A percentile compares a stretch with the other conserved stretches of the same genome.
Conservation (phyloP, 148 eudicot species). For the Fagopyrum esculentum region DNA sequence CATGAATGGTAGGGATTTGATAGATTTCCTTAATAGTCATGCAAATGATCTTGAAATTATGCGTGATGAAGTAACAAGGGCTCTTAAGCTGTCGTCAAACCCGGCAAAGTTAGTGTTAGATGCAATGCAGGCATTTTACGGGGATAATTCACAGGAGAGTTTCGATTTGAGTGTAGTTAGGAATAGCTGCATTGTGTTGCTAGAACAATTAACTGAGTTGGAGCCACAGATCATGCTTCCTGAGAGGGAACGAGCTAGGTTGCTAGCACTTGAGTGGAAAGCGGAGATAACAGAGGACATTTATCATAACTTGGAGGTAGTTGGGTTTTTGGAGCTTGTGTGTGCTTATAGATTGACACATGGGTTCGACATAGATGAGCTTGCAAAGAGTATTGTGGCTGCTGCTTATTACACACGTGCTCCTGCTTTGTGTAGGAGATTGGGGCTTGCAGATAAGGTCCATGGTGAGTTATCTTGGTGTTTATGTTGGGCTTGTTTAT, state of each 20-base stretch:
- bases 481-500: background rate
- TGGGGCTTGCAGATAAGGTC: constrained; percentile 26
- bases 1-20: constrained; percentile 47
- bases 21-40: constrained; percentile 30
- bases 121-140: constrained; percentile 54
- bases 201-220: constrained; percentile 37
- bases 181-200: constrained; percentile 37
- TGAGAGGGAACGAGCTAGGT: constrained; percentile 33
- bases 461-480: constrained; percentile 27
- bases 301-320: constrained; percentile 22
- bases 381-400: constrained; percentile 17
- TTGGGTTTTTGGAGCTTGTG: constrained; percentile 38
- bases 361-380: constrained; percentile 23
- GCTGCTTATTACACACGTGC: constrained; percentile 15
- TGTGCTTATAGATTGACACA: constrained; percentile 28
- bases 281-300: constrained; percentile 20
- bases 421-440: constrained; percentile 23
- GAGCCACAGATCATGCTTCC: constrained; percentile 23
- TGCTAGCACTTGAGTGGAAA: constrained; percentile 44
- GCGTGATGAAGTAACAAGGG: constrained; percentile 33
- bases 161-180: constrained; percentile 29
- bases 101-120: constrained; percentile 56
- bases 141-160: constrained; percentile 18
- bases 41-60: constrained; percentile 27
- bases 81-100: constrained; percentile 32